Conservation (phyloP, 345 rosid genomes). For the Corchorus capsularis region DNA sequence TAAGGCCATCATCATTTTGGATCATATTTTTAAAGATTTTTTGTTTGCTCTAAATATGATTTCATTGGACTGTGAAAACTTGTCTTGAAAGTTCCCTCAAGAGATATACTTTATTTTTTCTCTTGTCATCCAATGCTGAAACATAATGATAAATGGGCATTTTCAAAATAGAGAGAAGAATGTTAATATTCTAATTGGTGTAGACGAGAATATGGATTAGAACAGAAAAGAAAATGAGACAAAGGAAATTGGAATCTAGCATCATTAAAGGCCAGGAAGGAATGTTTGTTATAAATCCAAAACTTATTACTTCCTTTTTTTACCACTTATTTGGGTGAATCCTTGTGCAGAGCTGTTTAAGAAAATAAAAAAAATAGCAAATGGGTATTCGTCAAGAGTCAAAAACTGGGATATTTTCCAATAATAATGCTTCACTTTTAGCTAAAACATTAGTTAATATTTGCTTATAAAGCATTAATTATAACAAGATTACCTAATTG, state of each 20-base stretch:
- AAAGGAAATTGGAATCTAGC: not conserved
- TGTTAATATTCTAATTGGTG: not conserved
- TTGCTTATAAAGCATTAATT: not conserved
- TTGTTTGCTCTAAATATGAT: not conserved
- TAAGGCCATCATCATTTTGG: constrained; percentile 22
- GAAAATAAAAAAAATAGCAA: not conserved
- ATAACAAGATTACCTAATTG: not conserved
- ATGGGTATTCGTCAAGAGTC: not conserved
- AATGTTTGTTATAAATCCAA: constrained; percentile 5
- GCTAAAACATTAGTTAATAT: not conserved
- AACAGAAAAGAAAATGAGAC: not conserved
- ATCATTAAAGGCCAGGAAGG: not conserved
- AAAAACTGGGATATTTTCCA: not conserved
- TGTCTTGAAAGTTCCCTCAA: constrained; percentile 22
- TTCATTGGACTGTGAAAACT: constrained; percentile 7
- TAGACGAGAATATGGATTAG: constrained; percentile 7
- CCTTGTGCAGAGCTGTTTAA: not conserved
- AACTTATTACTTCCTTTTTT: not conserved
- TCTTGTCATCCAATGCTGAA: constrained; percentile 18
- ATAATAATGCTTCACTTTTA: constrained; percentile 3
- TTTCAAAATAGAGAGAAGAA: not conserved
- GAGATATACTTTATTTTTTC: not conserved
- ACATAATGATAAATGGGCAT: constrained; percentile 21
- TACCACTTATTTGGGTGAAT: not conserved
- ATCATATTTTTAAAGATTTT: not conserved